Percentiles rank a stretch among this genome's conserved stretches.
These are phyloP conservation scores for Phaseolus lunatus DNA, from an alignment of 306 rosid species.

Conservation along the genomic window DNA sequence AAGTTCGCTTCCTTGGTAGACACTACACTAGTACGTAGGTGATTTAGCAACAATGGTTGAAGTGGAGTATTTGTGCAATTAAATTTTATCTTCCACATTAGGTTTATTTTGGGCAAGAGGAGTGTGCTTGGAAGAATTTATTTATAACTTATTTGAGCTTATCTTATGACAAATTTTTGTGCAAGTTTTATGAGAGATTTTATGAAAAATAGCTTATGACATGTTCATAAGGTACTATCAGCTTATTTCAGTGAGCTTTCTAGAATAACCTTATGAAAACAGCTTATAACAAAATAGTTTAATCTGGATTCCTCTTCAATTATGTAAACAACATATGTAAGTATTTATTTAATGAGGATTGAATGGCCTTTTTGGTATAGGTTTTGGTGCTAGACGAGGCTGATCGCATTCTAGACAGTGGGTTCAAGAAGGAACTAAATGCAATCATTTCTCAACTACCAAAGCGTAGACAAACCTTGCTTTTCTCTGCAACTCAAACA, in stretches of 20 bases:
- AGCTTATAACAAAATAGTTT: too few relatives aligned
- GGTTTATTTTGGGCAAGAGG: too few relatives aligned
- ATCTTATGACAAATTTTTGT: neutral
- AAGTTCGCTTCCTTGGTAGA: neutral
- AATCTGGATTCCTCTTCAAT: neutral
- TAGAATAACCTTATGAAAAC: neutral
- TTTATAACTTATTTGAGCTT: neutral
- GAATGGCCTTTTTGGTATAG: conserved; percentile 62
- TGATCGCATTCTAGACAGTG: conserved; percentile 85
- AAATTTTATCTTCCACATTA: neutral
- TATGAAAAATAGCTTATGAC: neutral
- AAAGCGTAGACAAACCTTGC: conserved; percentile 84
- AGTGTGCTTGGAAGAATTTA: neutral
- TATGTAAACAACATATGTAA: neutral
- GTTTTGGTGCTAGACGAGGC: conserved; percentile 96
- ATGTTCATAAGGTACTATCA: neutral
- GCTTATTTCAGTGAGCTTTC: neutral
- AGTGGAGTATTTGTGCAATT: neutral
- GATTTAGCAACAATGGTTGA: neutral
- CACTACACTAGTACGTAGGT: conserved; percentile 13
- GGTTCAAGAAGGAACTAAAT: conserved; percentile 77
- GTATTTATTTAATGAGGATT: conserved; percentile 38
- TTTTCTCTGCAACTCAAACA: conserved; percentile 95
- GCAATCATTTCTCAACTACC: conserved; percentile 92
- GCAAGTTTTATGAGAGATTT: neutral